Base-by-base conservation (phyloP, 2,329 filamentous ascomycete species). In the Chlorencoelia australis region DNA sequence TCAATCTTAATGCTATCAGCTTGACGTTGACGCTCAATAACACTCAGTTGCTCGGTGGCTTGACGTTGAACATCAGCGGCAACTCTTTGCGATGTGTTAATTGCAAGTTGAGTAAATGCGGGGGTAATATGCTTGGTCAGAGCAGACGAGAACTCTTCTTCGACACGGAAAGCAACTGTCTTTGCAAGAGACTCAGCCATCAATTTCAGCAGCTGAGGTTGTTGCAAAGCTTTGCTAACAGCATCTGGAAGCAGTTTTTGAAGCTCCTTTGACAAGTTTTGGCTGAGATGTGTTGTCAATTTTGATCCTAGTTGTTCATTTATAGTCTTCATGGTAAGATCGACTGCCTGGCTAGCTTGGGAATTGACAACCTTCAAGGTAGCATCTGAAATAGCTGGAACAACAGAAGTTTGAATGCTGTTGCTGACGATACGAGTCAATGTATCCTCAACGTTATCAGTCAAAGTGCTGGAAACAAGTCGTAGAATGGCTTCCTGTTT, bases 111-210 rank as follows among this genome's bases (percentile, higher is more conserved):
- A 33, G 73, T 73, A 46, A 89, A 69, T 8, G 75, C 66, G 2
- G 83, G 79, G 2, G 73, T 64, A n/a, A 91, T 67, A 19, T 71
- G 71, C 41, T 69, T 70, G 27, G 75, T 68, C 24, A 89, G 59
- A 7, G 73, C 65, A 22, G 68, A 66, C 10, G 71, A 60, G 32
- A 93, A 67, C 39, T 83, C 78, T 37, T 74, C 68, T 51, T 94
- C 82, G 18, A 94, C 67, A 37, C 73, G 75, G 28, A 72, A 63
- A 4, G 73, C 65, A 19, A 94, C 69, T 32, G 73, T 75, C 46
- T 74, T 72, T 3, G 76, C 68, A 21, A 94, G 71, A 33, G 77
- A 72, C 35, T 93, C 84, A 4, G 80, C 72, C 37, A 95, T 74
- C 5, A 71, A 64, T 51, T 80, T 80, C 44, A 85, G 65, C 25